Evolutionary conservation across 78 protist genomes (phyloP), one percentile per base, ranked within the genome.

Genomic region (Acrasis kona): DNA sequence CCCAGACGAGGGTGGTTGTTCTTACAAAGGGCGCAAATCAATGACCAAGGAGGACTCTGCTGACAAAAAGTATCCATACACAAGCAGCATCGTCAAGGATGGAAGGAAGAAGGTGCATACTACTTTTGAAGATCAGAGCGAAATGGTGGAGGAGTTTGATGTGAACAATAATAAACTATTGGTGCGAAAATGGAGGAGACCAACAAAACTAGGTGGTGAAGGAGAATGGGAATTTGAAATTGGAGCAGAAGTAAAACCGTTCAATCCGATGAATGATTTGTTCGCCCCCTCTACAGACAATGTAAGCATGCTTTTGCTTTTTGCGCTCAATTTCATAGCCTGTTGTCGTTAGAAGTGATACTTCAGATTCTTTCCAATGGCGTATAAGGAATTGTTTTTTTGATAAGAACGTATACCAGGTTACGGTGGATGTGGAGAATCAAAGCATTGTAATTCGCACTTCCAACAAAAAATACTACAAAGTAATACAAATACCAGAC

Each of bases 71-170:
- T n/a, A n/a, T n/a, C n/a, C n/a, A n/a, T n/a, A n/a, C n/a, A n/a
- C n/a, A n/a, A n/a, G n/a, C n/a, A n/a, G n/a, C 39, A 10, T 70
- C 37, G 42, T 70, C 40, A 10, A 5, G 40, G 78, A 69, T 31
- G 71, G 74, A 4, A 31, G 78, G 1, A 0, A 12, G 19, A 66
- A 69, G 29, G 70, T 83, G 70, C 66, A 61, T 28, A 9, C 65
- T 10, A 37, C 41, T 10, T 50, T 39, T 32, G 50, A 58, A 3
- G 82, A 77, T 36, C 68, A 57, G 29, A 7, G 41, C 0, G 87
- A 83, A 69, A 2, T 77, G 65, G 76, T 83, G 35, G 87, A 83
- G 39, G 87, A 83, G 73, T 83, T 7, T 29, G 87, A 83, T 12
- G 10, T 83, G 10, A 39, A 65, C 28, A 77, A 80, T 0, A 70